These are phyloP conservation scores for Hyaloscypha finlandica DNA, from an alignment of 495 filamentous ascomycete species.

Conservation along the genomic window DNA sequence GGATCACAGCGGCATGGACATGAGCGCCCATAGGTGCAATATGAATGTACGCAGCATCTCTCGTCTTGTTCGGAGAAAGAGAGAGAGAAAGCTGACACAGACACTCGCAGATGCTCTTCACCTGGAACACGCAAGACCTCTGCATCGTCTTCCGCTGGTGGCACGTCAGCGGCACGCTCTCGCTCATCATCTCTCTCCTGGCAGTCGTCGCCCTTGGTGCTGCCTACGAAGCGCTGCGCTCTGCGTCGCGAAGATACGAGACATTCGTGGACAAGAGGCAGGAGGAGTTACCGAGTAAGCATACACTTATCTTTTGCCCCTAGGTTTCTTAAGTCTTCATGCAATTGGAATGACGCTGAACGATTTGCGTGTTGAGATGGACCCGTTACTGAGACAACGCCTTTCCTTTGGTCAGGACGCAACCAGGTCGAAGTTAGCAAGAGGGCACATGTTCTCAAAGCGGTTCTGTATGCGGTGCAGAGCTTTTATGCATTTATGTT, in stretches of 20 bases:
- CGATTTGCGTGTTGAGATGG: constrained; percentile 13
- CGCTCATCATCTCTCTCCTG: constrained; percentile 77
- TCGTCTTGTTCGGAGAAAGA: constrained; percentile 8
- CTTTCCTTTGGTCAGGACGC: constrained; percentile 55
- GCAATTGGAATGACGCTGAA: constrained; percentile 26
- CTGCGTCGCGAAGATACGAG: constrained; percentile 76
- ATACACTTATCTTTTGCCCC: constrained; percentile 7
- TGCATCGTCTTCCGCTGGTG: constrained; percentile 94
- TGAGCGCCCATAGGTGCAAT: constrained; percentile 57
- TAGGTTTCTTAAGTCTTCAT: constrained; percentile 12
- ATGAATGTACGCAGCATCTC: constrained; percentile 69
- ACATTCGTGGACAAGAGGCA: constrained; percentile 52
- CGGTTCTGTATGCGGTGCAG: constrained; percentile 84
- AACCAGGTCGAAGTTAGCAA: constrained; percentile 53
- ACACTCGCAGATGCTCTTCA: constrained; percentile 83
- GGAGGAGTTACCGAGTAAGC: constrained; percentile 58
- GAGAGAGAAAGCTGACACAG: constrained; percentile 9
- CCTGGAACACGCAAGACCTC: constrained; percentile 87
- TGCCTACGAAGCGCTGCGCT: constrained; percentile 87
- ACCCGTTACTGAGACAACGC: constrained; percentile 54
- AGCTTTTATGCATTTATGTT: constrained; percentile 99
- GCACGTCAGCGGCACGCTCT: constrained; percentile 72
- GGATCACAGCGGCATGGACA: constrained; percentile 56
- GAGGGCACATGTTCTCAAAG: constrained; percentile 74
- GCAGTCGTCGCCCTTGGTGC: constrained; percentile 80